phyloP scores from a whole-genome alignment of 306 rosid species.

The Medicago lupulina region DNA sequence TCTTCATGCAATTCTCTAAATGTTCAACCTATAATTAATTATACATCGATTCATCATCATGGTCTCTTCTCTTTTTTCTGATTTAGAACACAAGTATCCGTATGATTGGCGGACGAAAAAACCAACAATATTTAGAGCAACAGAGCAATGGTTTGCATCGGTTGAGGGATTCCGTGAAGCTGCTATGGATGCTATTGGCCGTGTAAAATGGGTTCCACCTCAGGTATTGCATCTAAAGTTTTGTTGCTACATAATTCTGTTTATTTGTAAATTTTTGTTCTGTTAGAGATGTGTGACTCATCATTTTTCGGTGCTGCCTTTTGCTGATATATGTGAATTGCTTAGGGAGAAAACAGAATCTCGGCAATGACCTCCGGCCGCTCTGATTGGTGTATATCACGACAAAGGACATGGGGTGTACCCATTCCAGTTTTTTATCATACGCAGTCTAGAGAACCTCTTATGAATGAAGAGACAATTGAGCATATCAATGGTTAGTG shows the following conservation, averaged over 20 bases:
- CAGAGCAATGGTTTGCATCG: conserved; percentile 99
- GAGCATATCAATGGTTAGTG: conserved; percentile 77
- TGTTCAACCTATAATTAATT: conserved; percentile 14
- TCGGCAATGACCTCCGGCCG: conserved; percentile 92
- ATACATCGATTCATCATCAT: conserved; percentile 31
- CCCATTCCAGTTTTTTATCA: conserved; percentile 99
- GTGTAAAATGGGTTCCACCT: conserved; percentile 90
- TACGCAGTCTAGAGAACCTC: conserved; percentile 80
- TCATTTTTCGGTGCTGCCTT: conserved; percentile 35
- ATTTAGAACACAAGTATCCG: conserved; percentile 95
- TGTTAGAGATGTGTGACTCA: conserved; percentile 24
- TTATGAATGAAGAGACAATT: conserved; percentile 90
- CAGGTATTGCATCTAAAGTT: conserved; percentile 67
- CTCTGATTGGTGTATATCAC: conserved; percentile 98
- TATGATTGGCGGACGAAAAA: conserved; percentile 98
- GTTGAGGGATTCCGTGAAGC: conserved; percentile 91
- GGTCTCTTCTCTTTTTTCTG: conserved; percentile 41
- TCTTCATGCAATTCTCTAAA: conserved; percentile 14
- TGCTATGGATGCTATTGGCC: conserved; percentile 82
- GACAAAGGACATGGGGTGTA: conserved; percentile 99
- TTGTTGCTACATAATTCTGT: conserved; percentile 21
- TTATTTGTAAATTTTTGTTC: conserved; percentile 20
- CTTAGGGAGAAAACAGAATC: conserved; percentile 95
- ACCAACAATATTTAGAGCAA: conserved; percentile 97
- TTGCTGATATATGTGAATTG: conserved; percentile 39